Evolutionary conservation across 768 basidiomycete genomes (phyloP), one percentile per base, ranked within the genome.

Genomic region (Termitomyces sp.): DNA sequence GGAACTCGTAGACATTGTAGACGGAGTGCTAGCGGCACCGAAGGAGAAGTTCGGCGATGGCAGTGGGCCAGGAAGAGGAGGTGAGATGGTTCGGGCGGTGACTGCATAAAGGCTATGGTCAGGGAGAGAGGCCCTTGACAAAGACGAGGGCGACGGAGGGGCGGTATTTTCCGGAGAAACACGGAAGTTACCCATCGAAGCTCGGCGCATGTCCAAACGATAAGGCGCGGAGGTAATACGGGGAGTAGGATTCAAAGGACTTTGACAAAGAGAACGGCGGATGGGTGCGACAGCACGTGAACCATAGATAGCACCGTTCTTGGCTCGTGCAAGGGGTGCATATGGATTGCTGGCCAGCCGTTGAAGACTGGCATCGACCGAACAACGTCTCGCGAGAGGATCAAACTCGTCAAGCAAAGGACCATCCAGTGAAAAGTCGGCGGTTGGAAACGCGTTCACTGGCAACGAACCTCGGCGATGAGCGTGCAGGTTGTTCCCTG

Each of bases 41-140:
- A 87, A 87, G 45, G 81, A 81, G 71, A 82, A 86, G 53, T 77
- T 78, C 40, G 82, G 82, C 5, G 76, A 74, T 2, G 84, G 84
- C 17, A 86, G 72, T 5, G 84, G 84, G 2, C 84, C 84, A 9
- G 82, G 70, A 57, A 82, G 67, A 55, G 73, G 74, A 44, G 76
- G 66, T 10, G 70, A 67, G 34, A 79, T 61, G 11, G 73, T 62
- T 37, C 84, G 78, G 7, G 79, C 72, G 28, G 77, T 71, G 53
- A 81, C 64, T 6, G 79, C 68, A 60, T 76, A 82, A 6, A 80
- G 66, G 14, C 71, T 71, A 56, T 78, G 77, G 57, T 83, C 82
- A 44, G 81, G 78, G 21, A 78, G 66, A 28, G 78, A 78, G 14
- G 72, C 72, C 40, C 80, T 75, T 22, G 77, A 70, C 45, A 73